Percentiles rank a stretch among this genome's conserved stretches.
phyloP scores from a whole-genome alignment of 2,329 filamentous ascomycete genomes.

The Aspergillus fischeri region DNA sequence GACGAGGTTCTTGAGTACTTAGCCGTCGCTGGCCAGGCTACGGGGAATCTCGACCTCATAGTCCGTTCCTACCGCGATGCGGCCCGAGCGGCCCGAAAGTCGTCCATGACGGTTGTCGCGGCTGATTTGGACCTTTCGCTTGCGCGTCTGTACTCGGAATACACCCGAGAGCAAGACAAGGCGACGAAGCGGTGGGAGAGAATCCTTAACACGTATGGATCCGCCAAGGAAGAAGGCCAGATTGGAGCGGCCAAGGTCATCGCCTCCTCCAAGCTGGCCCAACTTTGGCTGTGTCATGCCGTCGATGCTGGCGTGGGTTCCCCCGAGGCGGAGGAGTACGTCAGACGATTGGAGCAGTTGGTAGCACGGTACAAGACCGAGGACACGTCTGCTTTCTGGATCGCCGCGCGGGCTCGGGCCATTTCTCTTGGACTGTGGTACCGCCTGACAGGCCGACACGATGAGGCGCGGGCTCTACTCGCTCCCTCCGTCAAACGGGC shows the following conservation, averaged over 20 bases:
- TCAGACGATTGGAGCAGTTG: constrained; percentile 3
- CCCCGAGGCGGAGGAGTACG: not conserved
- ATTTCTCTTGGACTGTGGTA: constrained; percentile 6
- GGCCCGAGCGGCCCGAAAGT: constrained; percentile 1
- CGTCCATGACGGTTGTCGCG: constrained; percentile 2
- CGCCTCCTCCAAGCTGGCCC: constrained; percentile 2
- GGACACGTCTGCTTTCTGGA: not conserved
- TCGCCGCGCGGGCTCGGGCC: not conserved
- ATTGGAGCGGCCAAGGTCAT: not conserved
- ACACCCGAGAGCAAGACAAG: constrained; percentile 2
- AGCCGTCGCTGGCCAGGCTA: not conserved
- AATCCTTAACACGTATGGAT: constrained; percentile 6
- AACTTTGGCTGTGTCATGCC: constrained; percentile 1
- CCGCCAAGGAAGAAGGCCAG: not conserved
- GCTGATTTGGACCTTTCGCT: constrained; percentile 5
- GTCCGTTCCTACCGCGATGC: not conserved
- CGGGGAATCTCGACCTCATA: constrained; percentile 3
- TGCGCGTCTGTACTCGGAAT: constrained; percentile 7
- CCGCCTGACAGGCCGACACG: constrained; percentile 1
- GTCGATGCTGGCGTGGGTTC: constrained; percentile 4
- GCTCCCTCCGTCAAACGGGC: constrained; percentile 2
- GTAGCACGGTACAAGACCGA: not conserved
- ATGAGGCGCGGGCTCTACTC: constrained; percentile 2
- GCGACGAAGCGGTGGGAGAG: constrained; percentile 7
- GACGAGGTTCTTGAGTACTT: not conserved